A percentile compares a stretch with the other conserved stretches of the same genome.
These are phyloP conservation scores for Aspergillus tanneri DNA, from an alignment of 2,329 filamentous ascomycete genomes.

Conservation along the genomic window DNA sequence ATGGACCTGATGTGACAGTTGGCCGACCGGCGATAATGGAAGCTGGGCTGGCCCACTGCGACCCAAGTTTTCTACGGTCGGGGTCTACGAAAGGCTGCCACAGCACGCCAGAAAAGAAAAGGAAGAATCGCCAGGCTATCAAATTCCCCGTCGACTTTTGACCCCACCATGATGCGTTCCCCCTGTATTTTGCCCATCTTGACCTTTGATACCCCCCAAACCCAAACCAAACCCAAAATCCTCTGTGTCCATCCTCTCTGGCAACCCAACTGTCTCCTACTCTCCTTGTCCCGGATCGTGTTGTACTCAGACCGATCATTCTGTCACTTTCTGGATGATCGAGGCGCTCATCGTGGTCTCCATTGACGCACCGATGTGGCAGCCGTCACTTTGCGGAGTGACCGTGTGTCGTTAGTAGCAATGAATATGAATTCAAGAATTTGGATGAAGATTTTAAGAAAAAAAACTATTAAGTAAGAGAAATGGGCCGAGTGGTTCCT, in stretches of 20 bases:
- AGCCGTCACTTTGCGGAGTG: constrained; percentile 34
- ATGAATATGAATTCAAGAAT: constrained; percentile 11
- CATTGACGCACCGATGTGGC: constrained; percentile 28
- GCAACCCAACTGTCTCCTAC: background rate
- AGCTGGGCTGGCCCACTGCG: constrained; percentile 11
- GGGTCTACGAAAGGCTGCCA: too few relatives aligned
- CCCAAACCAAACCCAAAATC: too few relatives aligned
- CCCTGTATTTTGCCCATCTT: constrained; percentile 9
- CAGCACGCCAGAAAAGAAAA: constrained; percentile 10
- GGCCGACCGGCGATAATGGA: constrained; percentile 15
- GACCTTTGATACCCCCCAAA: constrained; percentile 14
- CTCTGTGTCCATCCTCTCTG: constrained; percentile 4
- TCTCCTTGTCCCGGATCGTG: too few relatives aligned
- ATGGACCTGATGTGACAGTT: constrained; percentile 14
- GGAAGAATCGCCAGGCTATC: constrained; percentile 1
- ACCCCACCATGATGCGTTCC: constrained; percentile 7
- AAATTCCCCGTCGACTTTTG: background rate
- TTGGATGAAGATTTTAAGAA: too few relatives aligned
- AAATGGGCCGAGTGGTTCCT: background rate
- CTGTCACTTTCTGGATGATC: too few relatives aligned
- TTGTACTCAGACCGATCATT: constrained; percentile 20
- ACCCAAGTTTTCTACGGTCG: constrained; percentile 10
- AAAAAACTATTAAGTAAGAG: background rate
- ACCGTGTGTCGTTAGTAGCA: constrained; percentile 24
- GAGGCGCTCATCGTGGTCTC: constrained; percentile 32